Evolutionary conservation across 371 early-diverging fungal species (phyloP).

Genomic region (Mucor lusitanicus): DNA sequence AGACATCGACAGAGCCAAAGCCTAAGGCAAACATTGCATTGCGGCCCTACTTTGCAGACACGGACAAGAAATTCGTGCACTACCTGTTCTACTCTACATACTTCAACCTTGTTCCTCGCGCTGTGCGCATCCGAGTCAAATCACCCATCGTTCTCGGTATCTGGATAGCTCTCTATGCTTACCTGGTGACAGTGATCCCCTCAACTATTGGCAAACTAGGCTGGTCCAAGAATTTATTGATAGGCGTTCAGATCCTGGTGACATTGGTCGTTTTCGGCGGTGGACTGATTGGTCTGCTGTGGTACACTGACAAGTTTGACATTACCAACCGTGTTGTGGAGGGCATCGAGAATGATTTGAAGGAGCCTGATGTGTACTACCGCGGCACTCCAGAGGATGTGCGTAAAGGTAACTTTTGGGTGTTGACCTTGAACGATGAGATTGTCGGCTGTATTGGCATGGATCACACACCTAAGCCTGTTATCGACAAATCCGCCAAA

Average conservation of each 20-base stretch:
- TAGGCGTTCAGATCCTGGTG: constrained; percentile 19
- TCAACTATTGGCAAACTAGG: constrained; percentile 7
- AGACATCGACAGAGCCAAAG: constrained; percentile 5
- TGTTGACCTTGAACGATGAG: constrained; percentile 45
- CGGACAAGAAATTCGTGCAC: constrained; percentile 46
- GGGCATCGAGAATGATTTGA: constrained; percentile 45
- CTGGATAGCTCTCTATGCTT: constrained; percentile 27
- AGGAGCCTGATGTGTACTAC: constrained; percentile 38
- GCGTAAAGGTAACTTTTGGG: constrained; percentile 49
- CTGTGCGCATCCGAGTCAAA: constrained; percentile 28
- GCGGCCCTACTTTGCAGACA: constrained; percentile 43
- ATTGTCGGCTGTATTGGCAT: constrained; percentile 49
- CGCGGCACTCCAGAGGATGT: constrained; percentile 27
- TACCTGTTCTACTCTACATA: constrained; percentile 49
- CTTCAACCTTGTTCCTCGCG: constrained; percentile 41
- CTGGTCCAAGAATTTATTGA: constrained; percentile 15
- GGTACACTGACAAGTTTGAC: constrained; percentile 42
- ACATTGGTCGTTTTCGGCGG: constrained; percentile 27
- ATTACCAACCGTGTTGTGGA: constrained; percentile 31
- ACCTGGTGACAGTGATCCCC: constrained; percentile 19
- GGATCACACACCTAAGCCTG: constrained; percentile 27
- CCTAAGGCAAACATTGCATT: constrained; percentile 35
- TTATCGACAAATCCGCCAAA: constrained; percentile 14
- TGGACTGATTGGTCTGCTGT: constrained; percentile 29
- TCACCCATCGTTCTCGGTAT: constrained; percentile 26